Base-by-base conservation (phyloP, 2,329 filamentous ascomycete species). In the Ophiobolus disseminans region DNA sequence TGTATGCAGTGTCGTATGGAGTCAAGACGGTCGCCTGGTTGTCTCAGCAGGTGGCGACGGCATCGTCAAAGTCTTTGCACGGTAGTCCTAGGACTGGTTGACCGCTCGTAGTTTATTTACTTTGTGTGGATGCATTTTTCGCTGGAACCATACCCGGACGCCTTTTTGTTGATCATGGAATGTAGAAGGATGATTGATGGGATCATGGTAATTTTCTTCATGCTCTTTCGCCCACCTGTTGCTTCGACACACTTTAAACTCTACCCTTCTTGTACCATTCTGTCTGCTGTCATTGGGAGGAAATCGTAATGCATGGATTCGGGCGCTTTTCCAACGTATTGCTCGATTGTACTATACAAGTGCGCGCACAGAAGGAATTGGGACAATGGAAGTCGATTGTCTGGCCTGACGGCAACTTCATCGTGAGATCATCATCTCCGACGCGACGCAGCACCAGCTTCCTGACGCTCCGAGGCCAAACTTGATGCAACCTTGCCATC, bases 41-140 rank as follows among this genome's bases (percentile, higher is more conserved):
- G 90, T 97, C 48, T 95, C 91, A 63, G 93, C 89, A 28, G 94
- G 94, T 31, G 94, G 94, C 10, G 94, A 99, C 72, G 94, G 94
- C 5, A 88, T 96, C 26, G 93, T 97, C 54, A 97, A 97, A 79
- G 92, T 97, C 48, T 97, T 87, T 72, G 75, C 70, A 28, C 62
- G 70, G 60, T 73, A 65, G 60, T 48, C 32, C 38, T 40, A 40
- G 41, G 26, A 23, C 38, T 32, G 45, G 48, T 50, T 32, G 52
- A 42, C 40, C 53, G 46, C 40, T 40, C 39, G 23, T 60, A 49
- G 37, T 41, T 40, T 32, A 16, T 45, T 45, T 42, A 44, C 48
- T 43, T 51, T 43, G 35, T 10, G 45, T 52, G 49, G 49, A 53
- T 45, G 55, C 53, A 57, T 58, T 57, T 53, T 45, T 58, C 57